Evolutionary conservation across 768 basidiomycete genomes (phyloP).

Genomic region (Clitopilus hobsonii): DNA sequence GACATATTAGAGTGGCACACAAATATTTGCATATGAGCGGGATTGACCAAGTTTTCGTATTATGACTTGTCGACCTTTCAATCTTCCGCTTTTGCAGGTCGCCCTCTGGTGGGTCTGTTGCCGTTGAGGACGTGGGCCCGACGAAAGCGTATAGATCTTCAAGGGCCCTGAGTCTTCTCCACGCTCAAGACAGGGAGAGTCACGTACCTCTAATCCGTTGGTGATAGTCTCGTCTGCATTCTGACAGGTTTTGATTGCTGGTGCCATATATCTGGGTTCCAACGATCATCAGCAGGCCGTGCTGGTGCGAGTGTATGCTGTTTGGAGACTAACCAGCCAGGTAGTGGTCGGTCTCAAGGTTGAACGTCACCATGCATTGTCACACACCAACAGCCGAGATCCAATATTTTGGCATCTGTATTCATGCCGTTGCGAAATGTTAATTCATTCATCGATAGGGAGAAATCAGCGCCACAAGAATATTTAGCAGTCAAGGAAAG

Average conservation of each 20-base stretch:
- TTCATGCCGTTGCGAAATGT: too few species aligned
- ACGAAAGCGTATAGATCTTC: conserved; percentile 37
- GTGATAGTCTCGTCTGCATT: conserved; percentile 5
- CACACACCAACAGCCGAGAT: too few species aligned
- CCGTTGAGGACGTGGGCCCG: conserved; percentile 21
- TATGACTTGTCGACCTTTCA: conserved; percentile 36
- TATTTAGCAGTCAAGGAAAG: too few species aligned
- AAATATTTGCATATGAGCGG: not conserved
- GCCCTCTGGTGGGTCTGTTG: conserved; percentile 32
- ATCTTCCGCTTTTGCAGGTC: conserved; percentile 38
- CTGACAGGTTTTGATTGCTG: not conserved
- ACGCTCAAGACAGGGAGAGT: not conserved
- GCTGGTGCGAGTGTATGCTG: not conserved
- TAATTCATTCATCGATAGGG: too few species aligned
- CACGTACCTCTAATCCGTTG: conserved; percentile 16
- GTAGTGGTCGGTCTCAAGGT: too few species aligned
- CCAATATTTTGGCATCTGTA: too few species aligned
- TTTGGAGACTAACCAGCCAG: too few species aligned
- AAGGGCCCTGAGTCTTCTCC: not conserved
- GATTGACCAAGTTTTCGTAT: conserved; percentile 33
- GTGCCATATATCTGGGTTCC: not conserved
- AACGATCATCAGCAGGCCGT: not conserved
- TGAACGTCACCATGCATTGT: too few species aligned
- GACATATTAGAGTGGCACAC: too few species aligned
- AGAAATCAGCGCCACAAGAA: too few species aligned